A percentile compares a stretch with the other conserved stretches of the same genome.
Evolutionary conservation across 2,329 filamentous ascomycete species (phyloP).

Genomic region (Coleophoma crateriformis): DNA sequence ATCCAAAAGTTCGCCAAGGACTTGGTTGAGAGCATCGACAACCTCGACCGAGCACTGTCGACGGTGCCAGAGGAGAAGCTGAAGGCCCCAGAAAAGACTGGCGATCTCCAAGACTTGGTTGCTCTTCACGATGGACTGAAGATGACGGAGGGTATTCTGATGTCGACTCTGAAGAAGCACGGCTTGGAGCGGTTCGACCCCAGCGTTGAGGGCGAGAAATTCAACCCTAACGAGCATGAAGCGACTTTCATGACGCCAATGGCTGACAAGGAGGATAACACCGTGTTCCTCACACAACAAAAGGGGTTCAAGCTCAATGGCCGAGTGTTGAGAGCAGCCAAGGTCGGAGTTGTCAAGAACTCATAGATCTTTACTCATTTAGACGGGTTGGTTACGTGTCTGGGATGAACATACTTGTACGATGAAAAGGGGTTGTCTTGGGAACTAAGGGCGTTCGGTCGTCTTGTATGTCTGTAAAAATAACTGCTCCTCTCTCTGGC

Average conservation of each 20-base stretch:
- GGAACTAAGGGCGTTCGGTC: conserved; percentile 15
- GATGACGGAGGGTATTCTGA: conserved; percentile 89
- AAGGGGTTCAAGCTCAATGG: conserved; percentile 96
- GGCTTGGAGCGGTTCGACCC: conserved; percentile 88
- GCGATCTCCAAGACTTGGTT: conserved; percentile 63
- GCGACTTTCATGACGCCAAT: conserved; percentile 91
- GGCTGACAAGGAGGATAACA: conserved; percentile 82
- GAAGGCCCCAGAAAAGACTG: conserved; percentile 40
- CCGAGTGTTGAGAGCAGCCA: conserved; percentile 80
- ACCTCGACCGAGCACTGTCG: conserved; percentile 85
- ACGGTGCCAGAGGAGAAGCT: conserved; percentile 76
- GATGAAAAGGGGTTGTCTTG: conserved; percentile 10
- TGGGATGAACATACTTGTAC: conserved; percentile 7
- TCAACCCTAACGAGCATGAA: conserved; percentile 95
- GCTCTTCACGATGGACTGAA: conserved; percentile 84
- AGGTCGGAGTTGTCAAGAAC: conserved; percentile 96
- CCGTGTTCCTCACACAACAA: conserved; percentile 86
- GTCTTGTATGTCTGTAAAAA: conserved; percentile 8
- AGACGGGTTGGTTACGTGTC: background rate
- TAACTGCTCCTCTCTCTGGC: conserved; percentile 22
- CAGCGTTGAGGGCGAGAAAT: conserved; percentile 65
- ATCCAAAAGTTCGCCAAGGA: conserved; percentile 93
- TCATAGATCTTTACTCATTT: conserved; percentile 6
- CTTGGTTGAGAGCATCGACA: conserved; percentile 91
- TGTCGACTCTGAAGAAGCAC: conserved; percentile 87